Evolutionary conservation across 176 grass and related monocot genomes (phyloP).

Genomic region (Avena eriantha): DNA sequence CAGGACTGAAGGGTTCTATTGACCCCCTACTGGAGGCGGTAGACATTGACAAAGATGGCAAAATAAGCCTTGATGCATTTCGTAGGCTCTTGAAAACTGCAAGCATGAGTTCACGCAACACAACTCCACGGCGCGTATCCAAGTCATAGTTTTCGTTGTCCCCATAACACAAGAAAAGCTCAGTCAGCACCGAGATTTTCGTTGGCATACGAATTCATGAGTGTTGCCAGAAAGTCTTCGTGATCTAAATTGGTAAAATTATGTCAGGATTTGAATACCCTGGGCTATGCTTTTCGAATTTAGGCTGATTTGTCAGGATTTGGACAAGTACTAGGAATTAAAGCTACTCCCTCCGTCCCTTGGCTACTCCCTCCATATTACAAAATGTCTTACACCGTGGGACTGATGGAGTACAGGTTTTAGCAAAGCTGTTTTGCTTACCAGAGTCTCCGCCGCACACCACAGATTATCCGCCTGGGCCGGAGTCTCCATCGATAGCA

Average conservation of each 20-base stretch:
- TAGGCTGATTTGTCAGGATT: neutral
- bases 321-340: neutral
- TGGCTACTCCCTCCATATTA: no score
- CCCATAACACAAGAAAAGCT: slow-evolving; percentile 7
- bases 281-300: neutral
- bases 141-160: slow-evolving; percentile 30
- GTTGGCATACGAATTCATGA: slow-evolving; percentile 9
- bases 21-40: slow-evolving; percentile 82
- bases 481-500: no score
- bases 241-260: slow-evolving; percentile 40
- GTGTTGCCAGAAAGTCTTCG: slow-evolving; percentile 1
- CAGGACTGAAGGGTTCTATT: slow-evolving; percentile 88
- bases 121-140: slow-evolving; percentile 41
- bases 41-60: slow-evolving; percentile 95
- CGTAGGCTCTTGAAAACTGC: slow-evolving; percentile 88
- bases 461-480: no score
- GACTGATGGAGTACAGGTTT: no score
- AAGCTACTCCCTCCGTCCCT: neutral
- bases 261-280: neutral
- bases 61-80: slow-evolving; percentile 96
- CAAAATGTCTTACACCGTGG: no score
- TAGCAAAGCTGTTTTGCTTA: no score
- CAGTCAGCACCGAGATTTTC: slow-evolving; percentile 5
- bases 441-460: no score
- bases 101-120: slow-evolving; percentile 79